phyloP scores from a whole-genome alignment of 371 early-diverging fungal genomes.

The Mucor sp. region DNA sequence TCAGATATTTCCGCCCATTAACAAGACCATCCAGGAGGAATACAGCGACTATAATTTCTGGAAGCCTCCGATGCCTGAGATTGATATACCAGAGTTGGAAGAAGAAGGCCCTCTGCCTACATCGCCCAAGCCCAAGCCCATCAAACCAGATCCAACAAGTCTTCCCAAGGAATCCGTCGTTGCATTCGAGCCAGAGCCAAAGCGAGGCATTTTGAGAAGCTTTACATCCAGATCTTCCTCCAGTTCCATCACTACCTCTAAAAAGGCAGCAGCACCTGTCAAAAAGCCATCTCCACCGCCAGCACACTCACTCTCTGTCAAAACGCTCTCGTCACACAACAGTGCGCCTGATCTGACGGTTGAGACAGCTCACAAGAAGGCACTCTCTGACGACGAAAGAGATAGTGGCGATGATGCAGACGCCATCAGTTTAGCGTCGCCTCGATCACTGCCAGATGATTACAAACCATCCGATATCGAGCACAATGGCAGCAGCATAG shows the following conservation, averaged over 20 bases:
- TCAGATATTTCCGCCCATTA: conserved; percentile 90
- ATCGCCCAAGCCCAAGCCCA: conserved; percentile 40
- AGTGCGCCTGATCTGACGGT: conserved; percentile 10
- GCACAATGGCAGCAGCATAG: not conserved
- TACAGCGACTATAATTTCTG: conserved; percentile 91
- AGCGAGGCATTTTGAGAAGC: conserved; percentile 34
- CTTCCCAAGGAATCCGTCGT: conserved; percentile 27
- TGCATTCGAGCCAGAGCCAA: conserved; percentile 16
- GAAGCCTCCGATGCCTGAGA: conserved; percentile 60
- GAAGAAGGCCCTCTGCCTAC: conserved; percentile 16
- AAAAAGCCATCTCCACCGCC: not conserved
- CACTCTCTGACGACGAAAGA: not conserved
- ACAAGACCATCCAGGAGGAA: conserved; percentile 55
- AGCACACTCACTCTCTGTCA: not conserved
- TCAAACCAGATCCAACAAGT: conserved; percentile 39
- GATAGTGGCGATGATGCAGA: conserved; percentile 1
- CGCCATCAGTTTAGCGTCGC: not conserved
- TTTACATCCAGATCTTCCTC: conserved; percentile 33
- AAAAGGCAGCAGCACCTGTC: not conserved
- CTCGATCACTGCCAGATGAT: conserved; percentile 14
- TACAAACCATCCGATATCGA: not conserved
- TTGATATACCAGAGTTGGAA: conserved; percentile 57
- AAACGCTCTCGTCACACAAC: not conserved
- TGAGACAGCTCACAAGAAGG: not conserved
- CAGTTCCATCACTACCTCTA: not conserved